These are phyloP conservation scores for Podospora australis DNA, from an alignment of 495 filamentous ascomycete genomes.

Conservation along the genomic window DNA sequence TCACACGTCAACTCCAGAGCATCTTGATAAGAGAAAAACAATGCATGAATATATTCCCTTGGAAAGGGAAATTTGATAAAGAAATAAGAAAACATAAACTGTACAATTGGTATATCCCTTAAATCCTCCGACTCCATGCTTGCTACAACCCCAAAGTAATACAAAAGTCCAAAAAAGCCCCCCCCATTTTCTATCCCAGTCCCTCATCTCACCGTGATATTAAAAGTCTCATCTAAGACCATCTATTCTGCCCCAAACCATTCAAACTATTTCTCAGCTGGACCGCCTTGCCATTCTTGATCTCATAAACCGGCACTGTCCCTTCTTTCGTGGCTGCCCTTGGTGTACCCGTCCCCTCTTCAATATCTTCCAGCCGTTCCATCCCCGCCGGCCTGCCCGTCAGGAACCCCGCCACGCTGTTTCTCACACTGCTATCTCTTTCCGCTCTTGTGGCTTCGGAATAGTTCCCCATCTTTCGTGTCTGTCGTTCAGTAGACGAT, in stretches of 20 bases:
- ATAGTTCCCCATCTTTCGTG: too few relatives aligned
- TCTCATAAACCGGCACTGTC: constrained; percentile 12
- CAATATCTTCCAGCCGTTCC: constrained; percentile 23
- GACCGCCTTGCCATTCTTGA: constrained; percentile 13
- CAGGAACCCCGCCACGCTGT: constrained; percentile 19
- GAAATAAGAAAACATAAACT: background rate
- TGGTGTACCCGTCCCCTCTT: constrained; percentile 12
- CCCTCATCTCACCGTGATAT: constrained; percentile 4
- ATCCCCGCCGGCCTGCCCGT: constrained; percentile 14
- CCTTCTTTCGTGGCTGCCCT: background rate
- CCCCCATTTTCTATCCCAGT: background rate
- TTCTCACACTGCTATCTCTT: constrained; percentile 11
- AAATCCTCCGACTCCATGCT: constrained; percentile 1
- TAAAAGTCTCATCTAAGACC: constrained; percentile 11
- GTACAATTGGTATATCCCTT: background rate
- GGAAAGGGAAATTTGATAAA: too few relatives aligned
- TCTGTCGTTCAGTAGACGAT: too few relatives aligned
- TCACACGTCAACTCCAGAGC: too few relatives aligned
- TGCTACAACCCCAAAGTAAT: background rate
- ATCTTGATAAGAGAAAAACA: too few relatives aligned
- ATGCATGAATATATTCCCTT: too few relatives aligned
- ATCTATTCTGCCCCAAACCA: constrained; percentile 29
- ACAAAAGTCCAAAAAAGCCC: background rate
- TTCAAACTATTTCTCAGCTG: constrained; percentile 31
- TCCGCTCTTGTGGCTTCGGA: too few relatives aligned